Evolutionary conservation across 164 flowering plant genomes (phyloP), one percentile per base, ranked within the genome.

Genomic region (Macadamia tetraphylla): DNA sequence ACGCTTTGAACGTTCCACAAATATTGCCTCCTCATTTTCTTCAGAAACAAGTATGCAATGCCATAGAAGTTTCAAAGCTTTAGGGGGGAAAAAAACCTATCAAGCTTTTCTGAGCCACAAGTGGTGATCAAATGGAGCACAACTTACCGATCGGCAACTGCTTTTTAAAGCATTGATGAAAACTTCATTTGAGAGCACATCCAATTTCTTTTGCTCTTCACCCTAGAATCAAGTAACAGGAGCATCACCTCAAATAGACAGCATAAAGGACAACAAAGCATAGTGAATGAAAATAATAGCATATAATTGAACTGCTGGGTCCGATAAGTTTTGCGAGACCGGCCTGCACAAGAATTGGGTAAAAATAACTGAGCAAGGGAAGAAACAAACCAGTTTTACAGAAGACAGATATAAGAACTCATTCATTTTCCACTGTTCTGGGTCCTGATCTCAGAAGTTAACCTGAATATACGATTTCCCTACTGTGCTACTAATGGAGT

Each of bases 241-340:
- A 46, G 51, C 51, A 46, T 43, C 46, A 43, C 9, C 46, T 43
- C 46, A 4, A 4, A 18, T 49, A 29, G 23, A 18, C 31, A 3
- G 6, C 46, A 4, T 7, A 46, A 46, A 46, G 12, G 51, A 46
- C 3, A 46, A 46, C 12, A 8, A 2, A 9, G 51, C 51, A 7
- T 46, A 8, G 9, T 46, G 11, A 46, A 46, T 46, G 51, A 46
- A 46, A 46, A 46, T 7, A 11, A 46, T 1, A 46, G 51, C 51
- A 46, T 46, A n/a, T n/a, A n/a, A n/a, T n/a, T n/a, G n/a, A n/a
- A n/a, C n/a, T n/a, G n/a, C n/a, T n/a, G n/a, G n/a, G n/a, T n/a
- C 99, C 99, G 67, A 94, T 80, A 42, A 94, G 92, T 62, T 94
- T 94, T 64, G 99, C 99, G 65, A 94, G 88, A 40, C 99, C 99